Conservation (phyloP, 768 basidiomycete species). For the Lactarius deliciosus region DNA sequence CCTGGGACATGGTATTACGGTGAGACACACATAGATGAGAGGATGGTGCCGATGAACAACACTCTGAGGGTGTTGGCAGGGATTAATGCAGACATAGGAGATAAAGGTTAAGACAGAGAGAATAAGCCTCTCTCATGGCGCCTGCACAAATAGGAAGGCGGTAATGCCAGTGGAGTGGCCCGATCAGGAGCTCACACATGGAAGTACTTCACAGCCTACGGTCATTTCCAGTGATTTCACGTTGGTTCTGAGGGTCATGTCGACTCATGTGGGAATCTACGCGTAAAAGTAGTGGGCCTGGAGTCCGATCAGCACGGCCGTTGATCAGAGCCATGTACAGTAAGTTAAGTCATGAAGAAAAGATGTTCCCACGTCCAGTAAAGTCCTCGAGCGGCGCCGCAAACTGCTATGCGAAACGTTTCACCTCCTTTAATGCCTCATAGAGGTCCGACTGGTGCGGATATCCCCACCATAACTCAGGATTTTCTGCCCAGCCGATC, state of each 20-base stretch:
- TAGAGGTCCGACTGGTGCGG: constrained; percentile 53
- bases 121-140: neutral
- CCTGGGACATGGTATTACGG: neutral
- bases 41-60: neutral
- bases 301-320: neutral
- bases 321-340: neutral
- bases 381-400: neutral
- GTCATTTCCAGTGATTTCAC: neutral
- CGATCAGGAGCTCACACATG: neutral
- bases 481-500: constrained; percentile 36
- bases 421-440: constrained; percentile 44
- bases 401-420: constrained; percentile 7
- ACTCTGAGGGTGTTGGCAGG: neutral
- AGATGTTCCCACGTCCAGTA: neutral
- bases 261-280: neutral
- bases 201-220: neutral
- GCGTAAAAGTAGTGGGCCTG: too few species aligned
- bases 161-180: neutral
- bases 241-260: neutral
- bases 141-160: neutral
- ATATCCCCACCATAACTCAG: constrained; percentile 52
- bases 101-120: neutral
- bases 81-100: neutral
- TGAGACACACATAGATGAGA: neutral
- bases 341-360: too few species aligned